Percentiles rank a stretch among this genome's conserved stretches.
These are phyloP conservation scores for Ophiocordyceps camponoti-leonardi DNA, from an alignment of 2,329 filamentous ascomycete species.

Conservation along the genomic window DNA sequence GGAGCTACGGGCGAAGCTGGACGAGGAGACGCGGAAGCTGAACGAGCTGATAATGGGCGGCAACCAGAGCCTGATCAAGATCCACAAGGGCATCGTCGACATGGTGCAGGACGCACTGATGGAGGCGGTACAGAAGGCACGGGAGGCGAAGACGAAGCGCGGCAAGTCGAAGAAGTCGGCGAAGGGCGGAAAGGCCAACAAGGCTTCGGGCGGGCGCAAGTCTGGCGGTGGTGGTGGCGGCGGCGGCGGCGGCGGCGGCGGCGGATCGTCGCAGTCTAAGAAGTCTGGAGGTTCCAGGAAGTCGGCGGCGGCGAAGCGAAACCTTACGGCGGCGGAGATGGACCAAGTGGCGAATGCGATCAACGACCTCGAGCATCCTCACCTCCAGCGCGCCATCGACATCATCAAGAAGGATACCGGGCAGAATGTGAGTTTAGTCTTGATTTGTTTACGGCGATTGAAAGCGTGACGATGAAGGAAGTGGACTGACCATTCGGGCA, in stretches of 20 bases:
- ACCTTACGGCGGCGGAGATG: slow-evolving; percentile 66
- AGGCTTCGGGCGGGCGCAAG: slow-evolving; percentile 28
- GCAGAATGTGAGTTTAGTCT: slow-evolving; percentile 56
- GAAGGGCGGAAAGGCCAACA: slow-evolving; percentile 40
- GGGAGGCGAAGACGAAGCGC: slow-evolving; percentile 25
- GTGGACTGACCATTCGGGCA: neutral
- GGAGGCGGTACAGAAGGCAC: slow-evolving; percentile 50
- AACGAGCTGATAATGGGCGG: slow-evolving; percentile 33
- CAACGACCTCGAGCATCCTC: slow-evolving; percentile 58
- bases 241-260: too few relatives aligned
- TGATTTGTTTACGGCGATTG: too few relatives aligned
- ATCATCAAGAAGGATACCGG: slow-evolving; percentile 80
- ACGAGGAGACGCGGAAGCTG: slow-evolving; percentile 41
- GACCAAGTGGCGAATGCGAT: slow-evolving; percentile 80
- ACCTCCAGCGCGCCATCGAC: slow-evolving; percentile 64
- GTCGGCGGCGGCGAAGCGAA: slow-evolving; percentile 22
- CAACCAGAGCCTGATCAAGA: slow-evolving; percentile 33
- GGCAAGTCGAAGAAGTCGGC: slow-evolving; percentile 45
- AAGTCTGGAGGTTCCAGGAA: slow-evolving; percentile 26
- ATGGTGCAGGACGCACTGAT: slow-evolving; percentile 57
- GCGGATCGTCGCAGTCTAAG: slow-evolving; percentile 14
- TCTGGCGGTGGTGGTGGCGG: too few relatives aligned
- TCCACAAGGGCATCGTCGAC: slow-evolving; percentile 44
- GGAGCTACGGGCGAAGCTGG: slow-evolving; percentile 31
- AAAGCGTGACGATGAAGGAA: slow-evolving; percentile 2